Evolutionary conservation across 345 rosid genomes (phyloP).

Genomic region (Mallotus nudiflorus): DNA sequence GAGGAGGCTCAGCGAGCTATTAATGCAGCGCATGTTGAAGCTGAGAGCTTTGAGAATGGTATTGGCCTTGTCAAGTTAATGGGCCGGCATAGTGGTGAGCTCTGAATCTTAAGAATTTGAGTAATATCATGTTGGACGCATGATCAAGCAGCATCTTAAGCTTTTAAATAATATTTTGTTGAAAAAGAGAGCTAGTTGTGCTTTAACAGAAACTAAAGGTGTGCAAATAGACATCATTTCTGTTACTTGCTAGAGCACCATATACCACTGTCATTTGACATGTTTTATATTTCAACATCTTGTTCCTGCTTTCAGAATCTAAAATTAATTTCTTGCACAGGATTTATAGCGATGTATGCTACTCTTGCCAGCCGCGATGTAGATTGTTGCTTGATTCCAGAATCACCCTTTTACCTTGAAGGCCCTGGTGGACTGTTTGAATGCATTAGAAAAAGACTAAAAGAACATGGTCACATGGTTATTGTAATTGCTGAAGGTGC

Average conservation of each 20-base stretch:
- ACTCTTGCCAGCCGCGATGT: slow-evolving; percentile 68
- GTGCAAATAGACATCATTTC: too few relatives aligned
- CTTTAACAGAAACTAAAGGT: not conserved
- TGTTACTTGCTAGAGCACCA: not conserved
- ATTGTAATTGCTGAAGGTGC: slow-evolving; percentile 69
- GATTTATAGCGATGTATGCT: slow-evolving; percentile 66
- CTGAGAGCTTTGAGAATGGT: slow-evolving; percentile 76
- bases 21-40: slow-evolving; percentile 91
- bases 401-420: slow-evolving; percentile 66
- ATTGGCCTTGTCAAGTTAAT: slow-evolving; percentile 87
- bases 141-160: not conserved
- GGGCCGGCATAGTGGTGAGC: slow-evolving; percentile 89
- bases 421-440: slow-evolving; percentile 61
- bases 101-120: not conserved
- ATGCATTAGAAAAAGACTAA: slow-evolving; percentile 41
- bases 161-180: not conserved
- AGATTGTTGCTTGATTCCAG: slow-evolving; percentile 66
- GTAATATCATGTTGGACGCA: not conserved
- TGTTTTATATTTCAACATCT: not conserved
- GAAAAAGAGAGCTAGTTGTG: not conserved
- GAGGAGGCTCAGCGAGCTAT: slow-evolving; percentile 97
- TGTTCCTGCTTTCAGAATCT: not conserved
- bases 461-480: slow-evolving; percentile 63
- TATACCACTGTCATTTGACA: not conserved
- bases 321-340: slow-evolving; percentile 35